Conservation (phyloP, 305 asterid species). For the Plantago rigida region DNA sequence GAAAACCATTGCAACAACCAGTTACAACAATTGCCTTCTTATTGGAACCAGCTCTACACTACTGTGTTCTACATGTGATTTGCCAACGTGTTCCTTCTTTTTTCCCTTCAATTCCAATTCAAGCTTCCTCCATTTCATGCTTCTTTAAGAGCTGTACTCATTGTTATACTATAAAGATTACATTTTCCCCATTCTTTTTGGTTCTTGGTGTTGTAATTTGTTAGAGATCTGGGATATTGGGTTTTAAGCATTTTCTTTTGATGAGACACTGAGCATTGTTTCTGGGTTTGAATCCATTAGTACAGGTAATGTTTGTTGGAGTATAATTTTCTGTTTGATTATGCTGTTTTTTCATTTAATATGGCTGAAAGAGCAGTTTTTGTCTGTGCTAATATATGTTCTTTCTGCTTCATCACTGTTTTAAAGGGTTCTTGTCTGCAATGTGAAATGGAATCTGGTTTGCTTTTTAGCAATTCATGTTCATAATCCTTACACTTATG, state of each 20-base stretch:
- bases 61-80: conserved; percentile 26
- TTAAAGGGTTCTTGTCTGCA: background rate
- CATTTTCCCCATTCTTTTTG: background rate
- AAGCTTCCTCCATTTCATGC: conserved; percentile 14
- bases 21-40: conserved; percentile 24
- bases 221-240: conserved; percentile 34
- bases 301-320: conserved; percentile 31
- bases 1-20: too few relatives aligned
- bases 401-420: background rate
- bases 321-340: background rate
- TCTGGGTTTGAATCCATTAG: conserved; percentile 18
- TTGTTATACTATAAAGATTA: background rate
- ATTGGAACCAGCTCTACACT: conserved; percentile 23
- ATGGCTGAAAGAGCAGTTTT: too few relatives aligned
- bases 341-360: background rate
- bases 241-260: conserved; percentile 4
- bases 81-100: background rate
- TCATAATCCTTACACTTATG: background rate
- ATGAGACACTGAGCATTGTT: background rate
- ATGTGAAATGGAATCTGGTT: background rate
- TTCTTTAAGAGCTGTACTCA: background rate
- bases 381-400: too few relatives aligned
- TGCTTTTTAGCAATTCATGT: background rate
- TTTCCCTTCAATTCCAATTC: conserved; percentile 32
- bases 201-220: background rate